Evolutionary conservation across 2,329 filamentous ascomycete genomes (phyloP).

Genomic region (Aureobasidium sp.): DNA sequence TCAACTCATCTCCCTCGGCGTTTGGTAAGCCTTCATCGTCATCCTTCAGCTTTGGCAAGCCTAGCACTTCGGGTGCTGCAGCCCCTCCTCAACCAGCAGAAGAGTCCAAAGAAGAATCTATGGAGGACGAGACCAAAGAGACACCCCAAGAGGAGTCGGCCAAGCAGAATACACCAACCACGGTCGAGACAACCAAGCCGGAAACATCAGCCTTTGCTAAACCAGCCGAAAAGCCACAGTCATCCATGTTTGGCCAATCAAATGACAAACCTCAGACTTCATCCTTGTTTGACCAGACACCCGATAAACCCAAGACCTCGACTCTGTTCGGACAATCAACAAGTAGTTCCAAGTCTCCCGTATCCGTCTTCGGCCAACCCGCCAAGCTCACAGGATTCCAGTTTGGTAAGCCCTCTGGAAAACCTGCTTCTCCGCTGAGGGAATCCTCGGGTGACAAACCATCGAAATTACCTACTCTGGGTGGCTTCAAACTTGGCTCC

Average conservation of each 20-base stretch:
- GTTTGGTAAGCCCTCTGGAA: conserved; percentile 20
- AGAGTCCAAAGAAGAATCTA: conserved; percentile 26
- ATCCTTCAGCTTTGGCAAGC: conserved; percentile 18
- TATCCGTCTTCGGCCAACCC: background rate
- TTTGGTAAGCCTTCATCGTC: conserved; percentile 25
- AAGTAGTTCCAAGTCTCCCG: background rate
- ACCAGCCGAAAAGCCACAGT: background rate
- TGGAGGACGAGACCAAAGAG: conserved; percentile 17
- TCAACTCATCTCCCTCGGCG: conserved; percentile 30
- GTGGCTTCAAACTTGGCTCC: conserved; percentile 60
- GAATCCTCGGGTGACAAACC: conserved; percentile 18
- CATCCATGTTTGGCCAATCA: conserved; percentile 1
- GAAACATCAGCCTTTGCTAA: background rate
- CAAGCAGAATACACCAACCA: background rate
- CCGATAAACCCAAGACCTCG: conserved; percentile 2
- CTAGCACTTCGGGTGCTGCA: conserved; percentile 14
- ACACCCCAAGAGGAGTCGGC: background rate
- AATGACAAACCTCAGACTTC: conserved; percentile 3
- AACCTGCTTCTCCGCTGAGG: conserved; percentile 16
- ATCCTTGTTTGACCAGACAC: background rate
- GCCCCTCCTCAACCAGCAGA: conserved; percentile 19
- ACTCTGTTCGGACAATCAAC: background rate
- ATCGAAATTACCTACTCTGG: conserved; percentile 28
- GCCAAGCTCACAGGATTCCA: conserved; percentile 13
- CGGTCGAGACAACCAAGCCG: background rate